Conservation (phyloP, 225 moss, liverwort and hornwort genomes). For the Straminergon stramineum region DNA sequence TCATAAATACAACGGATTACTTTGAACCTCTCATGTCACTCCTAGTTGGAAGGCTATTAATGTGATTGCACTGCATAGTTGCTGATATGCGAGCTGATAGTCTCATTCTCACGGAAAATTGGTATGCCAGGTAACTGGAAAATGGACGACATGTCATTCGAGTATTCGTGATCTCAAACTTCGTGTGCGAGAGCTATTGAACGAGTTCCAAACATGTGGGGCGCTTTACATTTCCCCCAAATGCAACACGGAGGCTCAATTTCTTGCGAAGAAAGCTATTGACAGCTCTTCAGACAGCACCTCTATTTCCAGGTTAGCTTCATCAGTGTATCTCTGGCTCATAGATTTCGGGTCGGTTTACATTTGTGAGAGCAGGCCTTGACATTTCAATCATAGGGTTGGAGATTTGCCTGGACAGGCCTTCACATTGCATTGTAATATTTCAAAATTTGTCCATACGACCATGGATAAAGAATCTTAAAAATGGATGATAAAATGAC, state of each 20-base stretch:
- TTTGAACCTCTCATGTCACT: neutral
- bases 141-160: constrained; percentile 36
- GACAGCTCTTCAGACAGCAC: constrained; percentile 26
- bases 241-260: constrained; percentile 27
- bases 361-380: neutral
- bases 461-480: neutral
- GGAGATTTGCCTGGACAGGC: neutral
- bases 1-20: neutral
- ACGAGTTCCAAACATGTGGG: constrained; percentile 35
- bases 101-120: neutral
- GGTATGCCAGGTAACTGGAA: constrained; percentile 29
- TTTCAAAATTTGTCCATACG: neutral
- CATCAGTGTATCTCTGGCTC: neutral
- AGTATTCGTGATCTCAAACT: constrained; percentile 32
- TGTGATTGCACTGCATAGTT: neutral
- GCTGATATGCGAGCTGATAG: neutral
- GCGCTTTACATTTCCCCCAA: constrained; percentile 28
- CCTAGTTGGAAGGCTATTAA: neutral
- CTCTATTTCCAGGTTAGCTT: constrained; percentile 11
- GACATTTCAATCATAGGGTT: neutral
- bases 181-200: constrained; percentile 28
- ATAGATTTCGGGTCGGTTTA: neutral
- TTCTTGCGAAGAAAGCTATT: constrained; percentile 37
- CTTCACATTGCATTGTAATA: neutral
- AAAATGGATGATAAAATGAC: neutral